phyloP scores from a whole-genome alignment of 2,329 filamentous ascomycete genomes.

The Tetracladium maxilliforme region DNA sequence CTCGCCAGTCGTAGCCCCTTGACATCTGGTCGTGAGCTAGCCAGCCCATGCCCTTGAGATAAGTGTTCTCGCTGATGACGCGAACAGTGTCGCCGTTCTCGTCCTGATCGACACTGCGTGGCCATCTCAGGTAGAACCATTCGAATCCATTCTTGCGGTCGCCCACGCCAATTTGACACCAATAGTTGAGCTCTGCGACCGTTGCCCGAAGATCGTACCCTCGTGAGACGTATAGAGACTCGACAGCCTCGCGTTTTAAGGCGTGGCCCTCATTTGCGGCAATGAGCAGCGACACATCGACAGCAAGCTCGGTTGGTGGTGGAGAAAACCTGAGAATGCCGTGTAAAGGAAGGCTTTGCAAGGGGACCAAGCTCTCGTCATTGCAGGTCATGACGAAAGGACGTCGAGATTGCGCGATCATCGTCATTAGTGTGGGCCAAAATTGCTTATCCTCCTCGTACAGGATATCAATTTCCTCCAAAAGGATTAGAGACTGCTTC shows the following conservation, averaged over 20 bases:
- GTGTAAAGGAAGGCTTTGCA: conserved; percentile 62
- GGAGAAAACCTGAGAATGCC: conserved; percentile 66
- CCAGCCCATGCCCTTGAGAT: conserved; percentile 64
- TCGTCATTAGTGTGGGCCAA: conserved; percentile 65
- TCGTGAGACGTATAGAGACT: conserved; percentile 55
- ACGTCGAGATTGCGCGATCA: conserved; percentile 77
- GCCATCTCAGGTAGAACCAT: conserved; percentile 76
- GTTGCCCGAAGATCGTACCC: conserved; percentile 63
- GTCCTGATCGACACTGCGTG: conserved; percentile 55
- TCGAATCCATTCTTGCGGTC: conserved; percentile 77
- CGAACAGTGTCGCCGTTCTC: conserved; percentile 52
- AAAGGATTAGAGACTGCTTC: conserved; percentile 84
- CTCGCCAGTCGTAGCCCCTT: conserved; percentile 18
- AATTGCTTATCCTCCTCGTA: conserved; percentile 96
- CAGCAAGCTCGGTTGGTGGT: conserved; percentile 51
- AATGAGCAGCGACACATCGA: conserved; percentile 68
- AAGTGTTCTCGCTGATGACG: conserved; percentile 71
- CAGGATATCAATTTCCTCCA: conserved; percentile 87
- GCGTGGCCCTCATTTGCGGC: conserved; percentile 84
- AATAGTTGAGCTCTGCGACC: conserved; percentile 78
- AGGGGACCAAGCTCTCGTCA: conserved; percentile 68
- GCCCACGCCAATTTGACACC: conserved; percentile 92
- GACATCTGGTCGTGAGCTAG: conserved; percentile 33
- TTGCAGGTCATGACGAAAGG: conserved; percentile 95
- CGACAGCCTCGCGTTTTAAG: conserved; percentile 50